Base-by-base conservation (phyloP, 179 eudicot species). In the Beta macrorhiza region DNA sequence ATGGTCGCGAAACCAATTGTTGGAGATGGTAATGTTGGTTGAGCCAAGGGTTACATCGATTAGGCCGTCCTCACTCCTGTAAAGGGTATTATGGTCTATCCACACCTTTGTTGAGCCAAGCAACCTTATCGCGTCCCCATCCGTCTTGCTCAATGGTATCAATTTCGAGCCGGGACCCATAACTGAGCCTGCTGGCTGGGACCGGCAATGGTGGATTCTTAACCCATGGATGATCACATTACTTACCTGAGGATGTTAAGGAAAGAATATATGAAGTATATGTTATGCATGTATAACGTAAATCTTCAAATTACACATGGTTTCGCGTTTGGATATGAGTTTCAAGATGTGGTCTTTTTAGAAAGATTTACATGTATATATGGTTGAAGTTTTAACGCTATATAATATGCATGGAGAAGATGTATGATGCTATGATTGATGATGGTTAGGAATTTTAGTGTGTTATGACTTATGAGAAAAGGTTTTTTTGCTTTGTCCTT, bases 21-120 rank as follows among this genome's bases (percentile, higher is more conserved):
- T 94, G 16, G 98, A 88, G 47, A 94, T 90, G 61, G 97, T 94
- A 62, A 94, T 76, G 22, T 77, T 84, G 29, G 93, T 91, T 6
- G 97, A 94, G 4, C 98, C 97, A 2, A 88, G 85, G 1, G 96
- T 93, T 59, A 90, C 92, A 44, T 94, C 97, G 11, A 94, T 84
- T 6, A 94, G 90, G 37, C 97, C 98, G 70, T 94, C 97, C 5
- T 78, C 76, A 32, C 96, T 83, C 57, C 82, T 87, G 59, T 78
- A 90, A 52, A 93, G 84, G 15, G 97, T 93, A 67, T 94, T 94
- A 72, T 94, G 98, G 83, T 94, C 98, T 67, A 94, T 90, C 96
- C 98, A 94, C 47, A 93, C 84, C 83, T 89, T 93, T 22, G 85
- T 82, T 12, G 93, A 87, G 2, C 88, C 80, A 25, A 90, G 72